Evolutionary conservation across 2,329 filamentous ascomycete species (phyloP).

Genomic region (Achaetomium macrosporum): DNA sequence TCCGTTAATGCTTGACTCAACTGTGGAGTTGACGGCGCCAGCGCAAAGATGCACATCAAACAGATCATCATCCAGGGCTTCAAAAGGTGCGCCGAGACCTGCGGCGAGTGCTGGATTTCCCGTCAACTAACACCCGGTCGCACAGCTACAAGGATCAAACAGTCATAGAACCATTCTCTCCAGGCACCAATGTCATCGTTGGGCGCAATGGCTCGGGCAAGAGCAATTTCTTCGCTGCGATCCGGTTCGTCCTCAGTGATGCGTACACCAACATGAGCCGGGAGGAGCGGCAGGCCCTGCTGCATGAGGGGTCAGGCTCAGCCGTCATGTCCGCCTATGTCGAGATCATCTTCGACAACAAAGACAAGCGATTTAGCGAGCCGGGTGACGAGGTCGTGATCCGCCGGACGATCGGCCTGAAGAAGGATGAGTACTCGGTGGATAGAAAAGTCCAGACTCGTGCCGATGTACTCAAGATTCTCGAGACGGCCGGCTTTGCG

Average conservation of each 20-base stretch:
- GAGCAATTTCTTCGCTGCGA: conserved; percentile 99
- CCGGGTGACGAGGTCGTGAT: conserved; percentile 86
- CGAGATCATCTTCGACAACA: conserved; percentile 98
- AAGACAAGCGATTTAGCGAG: conserved; percentile 89
- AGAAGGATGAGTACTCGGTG: conserved; percentile 97
- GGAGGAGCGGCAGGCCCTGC: conserved; percentile 88
- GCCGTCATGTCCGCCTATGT: conserved; percentile 99
- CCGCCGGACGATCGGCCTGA: conserved; percentile 88
- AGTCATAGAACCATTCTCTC: conserved; percentile 95
- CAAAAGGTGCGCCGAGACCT: conserved; percentile 63
- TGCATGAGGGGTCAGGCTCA: conserved; percentile 97
- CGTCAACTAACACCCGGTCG: conserved; percentile 2
- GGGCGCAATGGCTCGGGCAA: conserved; percentile 98
- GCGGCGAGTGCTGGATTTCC: neutral
- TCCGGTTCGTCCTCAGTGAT: conserved; percentile 97
- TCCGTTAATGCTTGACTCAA: conserved; percentile 8
- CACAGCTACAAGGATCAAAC: conserved; percentile 97
- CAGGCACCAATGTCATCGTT: conserved; percentile 96
- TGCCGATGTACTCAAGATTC: conserved; percentile 85
- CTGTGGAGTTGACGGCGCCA: conserved; percentile 27
- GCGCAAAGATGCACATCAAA: conserved; percentile 84
- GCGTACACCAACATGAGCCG: conserved; percentile 93
- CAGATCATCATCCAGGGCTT: conserved; percentile 99
- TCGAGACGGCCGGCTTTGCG: conserved; percentile 95
- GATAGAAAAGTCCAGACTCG: conserved; percentile 96